Base-by-base conservation (phyloP, 2,329 filamentous ascomycete species). In the Coniochaeta sp. region DNA sequence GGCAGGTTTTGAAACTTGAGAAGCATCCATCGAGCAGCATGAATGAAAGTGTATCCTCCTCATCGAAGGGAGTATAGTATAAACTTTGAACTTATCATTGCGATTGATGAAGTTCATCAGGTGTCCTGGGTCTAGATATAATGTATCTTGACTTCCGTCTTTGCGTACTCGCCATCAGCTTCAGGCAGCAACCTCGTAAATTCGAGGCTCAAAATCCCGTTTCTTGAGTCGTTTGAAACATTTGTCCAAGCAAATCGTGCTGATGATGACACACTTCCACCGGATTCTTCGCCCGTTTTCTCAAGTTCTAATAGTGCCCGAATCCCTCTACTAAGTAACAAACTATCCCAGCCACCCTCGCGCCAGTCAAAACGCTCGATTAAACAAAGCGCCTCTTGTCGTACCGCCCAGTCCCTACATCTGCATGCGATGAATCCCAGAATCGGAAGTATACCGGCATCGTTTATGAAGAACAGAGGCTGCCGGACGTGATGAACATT, bases 161-260 rank as follows among this genome's bases (percentile, higher is more conserved):
- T 67, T 24, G 68, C 64, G 17, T 65, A 62, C 16, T 64, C 63
- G 32, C 66, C 65, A 7, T 58, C 17, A 14, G 55, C 62, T 22
- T 66, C 57, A 1, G 65, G 62, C 47, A 65, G 56, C 5, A 65
- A 47, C 52, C 67, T 67, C n/a, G 65, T 66, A 36, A 66, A 69
- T 59, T 68, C 63, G 30, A 68, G 61, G 1, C 62, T 64, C 63
- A 69, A 65, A 36, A 60, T 59, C 44, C 62, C 60, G 24, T 61
- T 64, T 52, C 68, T 65, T 36, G 66, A 66, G 57, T 69, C 65
- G 66, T 66, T 68, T 56, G 67, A 69, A 59, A 66, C 65, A 36
- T 69, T 69, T 3, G 67, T 65, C 66, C 67, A 69, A 14, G 62
- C 61, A 56, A 66, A 69, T 26, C 68, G 58, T 16, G 58, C 58